phyloP scores from a whole-genome alignment of 73 alveolate genomes.

The Paramecium bursaria region DNA sequence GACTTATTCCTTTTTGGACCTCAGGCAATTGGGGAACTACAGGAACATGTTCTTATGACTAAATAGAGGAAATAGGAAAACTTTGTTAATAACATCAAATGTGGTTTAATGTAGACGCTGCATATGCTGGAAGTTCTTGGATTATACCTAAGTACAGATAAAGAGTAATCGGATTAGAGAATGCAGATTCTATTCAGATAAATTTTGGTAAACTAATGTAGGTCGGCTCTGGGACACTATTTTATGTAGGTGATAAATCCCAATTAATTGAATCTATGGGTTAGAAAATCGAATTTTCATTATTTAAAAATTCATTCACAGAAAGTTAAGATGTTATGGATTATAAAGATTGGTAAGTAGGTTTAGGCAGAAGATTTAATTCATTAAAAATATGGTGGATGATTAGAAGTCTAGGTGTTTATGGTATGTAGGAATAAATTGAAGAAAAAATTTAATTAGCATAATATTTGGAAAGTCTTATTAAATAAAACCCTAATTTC shows the following conservation, averaged over 20 bases:
- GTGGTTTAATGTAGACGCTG: conserved; percentile 70
- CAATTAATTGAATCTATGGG: conserved; percentile 60
- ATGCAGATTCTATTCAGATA: conserved; percentile 59
- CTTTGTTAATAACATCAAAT: conserved; percentile 54
- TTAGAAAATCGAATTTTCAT: conserved; percentile 36
- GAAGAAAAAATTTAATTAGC: conserved; percentile 56
- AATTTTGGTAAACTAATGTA: conserved; percentile 63
- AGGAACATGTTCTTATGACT: conserved; percentile 67
- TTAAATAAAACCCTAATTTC: conserved; percentile 25
- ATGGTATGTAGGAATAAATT: conserved; percentile 59
- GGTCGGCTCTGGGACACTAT: conserved; percentile 67
- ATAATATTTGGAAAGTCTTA: conserved; percentile 28
- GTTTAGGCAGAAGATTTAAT: conserved; percentile 68
- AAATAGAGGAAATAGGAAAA: conserved; percentile 45
- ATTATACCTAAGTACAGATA: conserved; percentile 65
- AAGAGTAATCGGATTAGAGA: conserved; percentile 15
- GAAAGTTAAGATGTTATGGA: conserved; percentile 52
- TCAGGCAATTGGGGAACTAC: conserved; percentile 62
- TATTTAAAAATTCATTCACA: conserved; percentile 55
- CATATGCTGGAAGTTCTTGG: conserved; percentile 72
- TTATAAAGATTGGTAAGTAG: conserved; percentile 70
- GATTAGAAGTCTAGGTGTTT: conserved; percentile 45
- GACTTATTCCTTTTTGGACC: conserved; percentile 60
- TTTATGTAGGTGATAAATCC: conserved; percentile 55
- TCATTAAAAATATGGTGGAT: conserved; percentile 57